A percentile compares a stretch with the other conserved stretches of the same genome.
Conservation (phyloP, 2,329 filamentous ascomycete species). For the Xylariaceae sp. region DNA sequence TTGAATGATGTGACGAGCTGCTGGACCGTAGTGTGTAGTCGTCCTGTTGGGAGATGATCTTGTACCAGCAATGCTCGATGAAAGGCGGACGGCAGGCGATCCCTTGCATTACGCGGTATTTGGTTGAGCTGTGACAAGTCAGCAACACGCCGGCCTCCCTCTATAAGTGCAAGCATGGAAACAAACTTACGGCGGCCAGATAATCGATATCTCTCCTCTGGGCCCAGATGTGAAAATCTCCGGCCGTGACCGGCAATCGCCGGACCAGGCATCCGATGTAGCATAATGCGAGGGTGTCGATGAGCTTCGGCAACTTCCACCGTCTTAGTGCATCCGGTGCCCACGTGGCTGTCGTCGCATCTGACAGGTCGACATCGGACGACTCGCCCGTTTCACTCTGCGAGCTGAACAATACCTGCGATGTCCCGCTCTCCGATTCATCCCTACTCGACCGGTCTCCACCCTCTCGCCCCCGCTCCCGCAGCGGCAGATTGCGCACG, state of each 20-base stretch:
- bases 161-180: not conserved
- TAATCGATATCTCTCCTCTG: conserved; percentile 65
- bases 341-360: conserved; percentile 38
- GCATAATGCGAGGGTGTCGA: conserved; percentile 71
- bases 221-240: conserved; percentile 66
- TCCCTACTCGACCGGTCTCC: not conserved
- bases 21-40: conserved; percentile 59
- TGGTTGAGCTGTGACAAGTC: conserved; percentile 41
- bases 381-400: conserved; percentile 41
- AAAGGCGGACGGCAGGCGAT: conserved; percentile 57
- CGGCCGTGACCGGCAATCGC: conserved; percentile 68
- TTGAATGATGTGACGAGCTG: conserved; percentile 59
- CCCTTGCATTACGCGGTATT: conserved; percentile 59
- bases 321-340: conserved; percentile 38
- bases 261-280: conserved; percentile 75
- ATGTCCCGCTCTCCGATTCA: conserved; percentile 8
- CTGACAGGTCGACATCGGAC: conserved; percentile 26
- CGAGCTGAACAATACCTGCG: conserved; percentile 52
- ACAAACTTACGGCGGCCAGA: conserved; percentile 52
- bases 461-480: conserved; percentile 30
- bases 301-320: conserved; percentile 58
- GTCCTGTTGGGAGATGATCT: conserved; percentile 44
- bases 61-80: conserved; percentile 52
- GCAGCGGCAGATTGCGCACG: conserved; percentile 50
- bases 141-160: conserved; percentile 1